Evolutionary conservation across 257 asterid species (phyloP).

Genomic region (Solanum neorickii): DNA sequence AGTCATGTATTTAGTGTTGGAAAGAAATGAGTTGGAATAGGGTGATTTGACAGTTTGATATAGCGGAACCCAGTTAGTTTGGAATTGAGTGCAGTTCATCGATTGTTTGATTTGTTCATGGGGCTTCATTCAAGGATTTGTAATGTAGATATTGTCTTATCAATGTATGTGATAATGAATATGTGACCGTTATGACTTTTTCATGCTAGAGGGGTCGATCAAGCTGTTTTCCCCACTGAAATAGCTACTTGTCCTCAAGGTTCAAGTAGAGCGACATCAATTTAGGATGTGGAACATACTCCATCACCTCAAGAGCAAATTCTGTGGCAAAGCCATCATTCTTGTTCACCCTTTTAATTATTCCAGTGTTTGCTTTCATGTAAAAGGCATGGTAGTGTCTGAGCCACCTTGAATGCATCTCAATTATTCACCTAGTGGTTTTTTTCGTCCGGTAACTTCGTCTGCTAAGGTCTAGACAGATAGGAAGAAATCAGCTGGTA

Average conservation of each 20-base stretch:
- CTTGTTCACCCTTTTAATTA: neutral
- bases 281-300: neutral
- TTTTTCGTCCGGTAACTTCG: neutral
- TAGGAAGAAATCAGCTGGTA: neutral
- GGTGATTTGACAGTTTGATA: neutral
- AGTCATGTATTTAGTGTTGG: neutral
- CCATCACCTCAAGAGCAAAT: neutral
- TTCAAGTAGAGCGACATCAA: neutral
- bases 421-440: neutral
- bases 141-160: neutral
- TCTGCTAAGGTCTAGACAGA: neutral
- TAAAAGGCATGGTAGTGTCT: neutral
- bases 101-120: neutral
- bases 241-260: neutral
- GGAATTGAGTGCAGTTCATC: neutral
- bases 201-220: neutral
- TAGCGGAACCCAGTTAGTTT: neutral
- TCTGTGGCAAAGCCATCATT: neutral
- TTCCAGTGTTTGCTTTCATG: neutral
- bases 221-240: neutral
- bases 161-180: neutral
- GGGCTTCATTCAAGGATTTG: neutral
- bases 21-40: neutral
- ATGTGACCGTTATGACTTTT: neutral
- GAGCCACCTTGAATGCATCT: neutral